Base-by-base conservation (phyloP, 139 green algal genomes). In the Gonium pectorale region DNA sequence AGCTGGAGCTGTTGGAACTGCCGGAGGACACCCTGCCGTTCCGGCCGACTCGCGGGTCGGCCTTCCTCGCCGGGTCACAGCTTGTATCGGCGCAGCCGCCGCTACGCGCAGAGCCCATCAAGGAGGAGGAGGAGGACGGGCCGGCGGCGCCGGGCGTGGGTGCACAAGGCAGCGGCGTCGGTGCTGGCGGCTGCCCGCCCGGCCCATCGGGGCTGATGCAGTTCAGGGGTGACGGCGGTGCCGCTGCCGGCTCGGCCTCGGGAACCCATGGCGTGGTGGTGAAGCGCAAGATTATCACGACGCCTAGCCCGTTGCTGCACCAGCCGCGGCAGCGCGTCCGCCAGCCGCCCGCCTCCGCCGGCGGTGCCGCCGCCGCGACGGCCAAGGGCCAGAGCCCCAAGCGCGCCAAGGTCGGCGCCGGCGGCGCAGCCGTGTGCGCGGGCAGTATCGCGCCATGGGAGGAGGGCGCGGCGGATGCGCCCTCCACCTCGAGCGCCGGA, bases 211-310 rank as follows among this genome's bases (percentile, higher is more conserved):
- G 72, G 35, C 9, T 67, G 37, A 67, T 67, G 72, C 72, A 52
- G 37, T 80, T 80, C 52, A 67, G 54, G 52, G 72, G 72, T 15
- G 31, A 11, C 70, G 0, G 8, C 27, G n/a, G 4, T 8, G 31
- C 33, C 51, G 71, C 7, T 6, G 51, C 9, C 22, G 5, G 73
- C 37, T 15, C 35, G 22, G 33, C 35, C 73, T n/a, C n/a, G n/a
- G n/a, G n/a, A n/a, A n/a, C n/a, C n/a, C n/a, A n/a, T n/a, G n/a
- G n/a, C 7, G 54, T 51, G n/a, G 62, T 41, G 2, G 75, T 83
- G 6, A 83, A 83, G 75, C 56, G 75, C n/a, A 83, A 83, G 75
- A 83, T 83, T 41, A 83, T 83, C 31, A 83, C 75, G 21, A 63
- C 59, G 19, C 75, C 75, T 15, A 83, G 75, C 35, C 75, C 75